These are phyloP conservation scores for Yarrowia yakushimensis DNA, from an alignment of 805 yeast genomes.

Conservation along the genomic window DNA sequence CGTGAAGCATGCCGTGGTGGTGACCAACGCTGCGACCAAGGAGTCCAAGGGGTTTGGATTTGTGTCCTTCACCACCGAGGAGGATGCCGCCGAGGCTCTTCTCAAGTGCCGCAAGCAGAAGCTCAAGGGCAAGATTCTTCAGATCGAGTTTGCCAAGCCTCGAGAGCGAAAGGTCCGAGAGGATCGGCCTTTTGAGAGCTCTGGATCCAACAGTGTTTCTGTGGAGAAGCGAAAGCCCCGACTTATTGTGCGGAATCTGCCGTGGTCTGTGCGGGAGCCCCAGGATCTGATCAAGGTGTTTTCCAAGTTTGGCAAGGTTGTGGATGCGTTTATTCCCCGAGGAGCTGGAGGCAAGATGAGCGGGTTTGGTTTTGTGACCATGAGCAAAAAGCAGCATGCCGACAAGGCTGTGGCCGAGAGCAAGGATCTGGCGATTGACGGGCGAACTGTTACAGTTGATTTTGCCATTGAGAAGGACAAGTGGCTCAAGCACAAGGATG, in stretches of 20 bases:
- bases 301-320: conserved; percentile 76
- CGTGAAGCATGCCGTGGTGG: conserved; percentile 90
- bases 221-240: conserved; percentile 82
- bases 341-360: conserved; percentile 83
- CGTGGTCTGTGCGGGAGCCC: conserved; percentile 90
- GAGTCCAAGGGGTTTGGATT: conserved; percentile 93
- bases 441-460: conserved; percentile 90
- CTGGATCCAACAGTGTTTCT: conserved; percentile 15
- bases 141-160: conserved; percentile 86
- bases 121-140: conserved; percentile 61
- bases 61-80: conserved; percentile 80
- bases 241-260: conserved; percentile 83
- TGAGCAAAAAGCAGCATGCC: conserved; percentile 77
- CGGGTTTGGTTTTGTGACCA: conserved; percentile 92
- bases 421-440: conserved; percentile 75
- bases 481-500: conserved; percentile 59
- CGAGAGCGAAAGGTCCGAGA: conserved; percentile 54
- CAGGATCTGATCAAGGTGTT: conserved; percentile 67
- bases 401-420: conserved; percentile 73
- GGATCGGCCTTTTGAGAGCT: conserved; percentile 24
- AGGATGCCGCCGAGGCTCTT: conserved; percentile 77
- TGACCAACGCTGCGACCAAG: conserved; percentile 63
- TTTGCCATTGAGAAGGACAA: conserved; percentile 83
- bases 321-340: conserved; percentile 84
- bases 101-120: conserved; percentile 61